Evolutionary conservation across 225 moss, liverwort and hornwort species (phyloP), one percentile per base, ranked within the genome.

Genomic region (Asterella californica): DNA sequence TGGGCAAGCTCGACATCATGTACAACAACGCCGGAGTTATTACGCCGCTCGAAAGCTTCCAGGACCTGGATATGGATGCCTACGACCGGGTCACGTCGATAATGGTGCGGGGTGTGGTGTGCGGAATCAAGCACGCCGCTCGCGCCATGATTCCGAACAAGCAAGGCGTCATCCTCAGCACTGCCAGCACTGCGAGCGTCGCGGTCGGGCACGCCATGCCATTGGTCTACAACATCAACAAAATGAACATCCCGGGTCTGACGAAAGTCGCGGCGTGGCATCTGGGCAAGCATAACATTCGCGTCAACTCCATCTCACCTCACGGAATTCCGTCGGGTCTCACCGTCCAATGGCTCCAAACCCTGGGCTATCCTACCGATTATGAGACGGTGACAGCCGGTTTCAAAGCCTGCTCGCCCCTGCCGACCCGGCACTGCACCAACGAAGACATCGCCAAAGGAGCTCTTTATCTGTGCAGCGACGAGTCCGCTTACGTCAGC

Each of bases 1-100:
- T 83, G 62, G 83, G 80, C 34, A 76, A 80, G 70, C 69, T 83
- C 24, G 80, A 83, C 75, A 76, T 80, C 71, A 76, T 83, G 71
- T 42, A 6, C 62, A 80, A 76, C 80, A 80, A 80, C 49, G 80
- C 79, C 0, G 70, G 59, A 0, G 52, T 66, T 0, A 0, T 50
- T 0, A 47, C 77, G 9, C 59, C 59, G 4, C 4, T 47, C 0
- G 74, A 68, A 4, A 29, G 45, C 1, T 48, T 80, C 49, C 24
- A 83, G 22, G 29, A 30, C 60, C 34, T 79, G 15, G 69, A 83
- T 60, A 75, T 83, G 76, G 71, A 49, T 0, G n/a, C 0, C 0
- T 76, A 79, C 52, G 83, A 83, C 46, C 68, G 70, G 12, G 36
- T 5, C 70, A 68, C 70, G 36, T 22, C 83, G 21, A 15, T 71